Base-by-base conservation (phyloP, 176 grass and related monocot genomes). In the Phoenix dactylifera region DNA sequence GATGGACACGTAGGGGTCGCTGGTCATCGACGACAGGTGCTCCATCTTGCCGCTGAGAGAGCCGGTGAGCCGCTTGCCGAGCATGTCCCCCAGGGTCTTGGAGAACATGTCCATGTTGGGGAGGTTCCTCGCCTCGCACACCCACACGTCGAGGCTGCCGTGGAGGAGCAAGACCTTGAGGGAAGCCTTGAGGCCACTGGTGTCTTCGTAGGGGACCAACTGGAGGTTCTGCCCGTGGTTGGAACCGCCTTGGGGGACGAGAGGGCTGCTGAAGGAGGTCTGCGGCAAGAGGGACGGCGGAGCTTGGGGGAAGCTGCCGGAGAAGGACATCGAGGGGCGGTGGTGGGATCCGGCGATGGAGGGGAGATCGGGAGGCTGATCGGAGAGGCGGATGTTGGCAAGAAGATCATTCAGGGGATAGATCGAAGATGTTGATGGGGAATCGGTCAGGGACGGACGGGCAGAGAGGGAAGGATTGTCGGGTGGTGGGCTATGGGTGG, bases 61-160 rank as follows among this genome's bases (percentile, higher is more conserved):
- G 51, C 77, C 5, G 59, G 61, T 77, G 52, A 89, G 56, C 52
- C 79, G 78, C 0, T 64, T 58, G 14, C 78, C 75, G 18, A 86
- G 57, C 54, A 89, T 20, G 2, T 95, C 86, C 16, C 48, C 60
- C 0, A 95, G 7, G 4, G 55, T 81, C 86, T 86, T 95, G 23
- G 82, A 83, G 74, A 95, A 89, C 69, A 86, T 76, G 63, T 95
- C 90, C 64, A 84, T 81, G 77, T 95, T 95, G 14, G 90, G 90
- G 26, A 95, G 74, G 59, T 61, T 81, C 53, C 24, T 79, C 2
- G 90, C 90, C 17, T 75, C 80, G 50, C 57, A 39, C 73, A 89
- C 80, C 67, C 83, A 83, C 32, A 95, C 79, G 51, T 89, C 83
- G 16, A 95, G 76, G 74, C 14, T 89, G 60, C 90, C 90, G 29